Conservation (phyloP, 495 filamentous ascomycete genomes). For the Xylaria curta region DNA sequence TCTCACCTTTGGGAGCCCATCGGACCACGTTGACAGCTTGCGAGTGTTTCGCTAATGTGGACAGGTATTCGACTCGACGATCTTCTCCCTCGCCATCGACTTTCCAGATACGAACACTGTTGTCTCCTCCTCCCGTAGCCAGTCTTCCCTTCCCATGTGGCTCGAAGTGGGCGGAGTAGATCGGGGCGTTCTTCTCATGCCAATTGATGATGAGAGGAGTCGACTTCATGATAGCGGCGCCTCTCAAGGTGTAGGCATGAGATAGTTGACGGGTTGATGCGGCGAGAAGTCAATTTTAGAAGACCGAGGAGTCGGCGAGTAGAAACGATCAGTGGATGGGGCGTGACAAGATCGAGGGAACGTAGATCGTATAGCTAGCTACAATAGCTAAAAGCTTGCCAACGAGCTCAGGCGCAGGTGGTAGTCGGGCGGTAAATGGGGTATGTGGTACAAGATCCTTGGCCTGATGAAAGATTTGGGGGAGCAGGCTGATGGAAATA, state of each 20-base stretch:
- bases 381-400: neutral
- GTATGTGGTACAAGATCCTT: neutral
- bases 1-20: constrained; percentile 92
- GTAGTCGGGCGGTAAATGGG: neutral
- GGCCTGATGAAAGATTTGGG: neutral
- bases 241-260: constrained; percentile 31
- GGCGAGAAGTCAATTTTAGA: neutral
- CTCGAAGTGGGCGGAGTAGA: constrained; percentile 96
- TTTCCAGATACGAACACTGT: constrained; percentile 96
- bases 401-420: neutral
- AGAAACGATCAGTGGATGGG: neutral
- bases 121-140: constrained; percentile 94
- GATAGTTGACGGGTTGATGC: constrained; percentile 15
- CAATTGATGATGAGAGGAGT: constrained; percentile 91
- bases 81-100: constrained; percentile 86
- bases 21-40: constrained; percentile 98
- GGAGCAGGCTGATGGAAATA: neutral
- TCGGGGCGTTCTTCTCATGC: constrained; percentile 93
- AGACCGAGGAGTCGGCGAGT: neutral
- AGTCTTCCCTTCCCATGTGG: constrained; percentile 90
- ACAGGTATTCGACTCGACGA: constrained; percentile 85
- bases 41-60: constrained; percentile 89
- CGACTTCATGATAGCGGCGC: constrained; percentile 75
- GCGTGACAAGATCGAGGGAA: neutral
- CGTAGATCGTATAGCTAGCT: neutral